Base-by-base conservation (phyloP, 345 rosid genomes). In the Ceriops decandra region DNA sequence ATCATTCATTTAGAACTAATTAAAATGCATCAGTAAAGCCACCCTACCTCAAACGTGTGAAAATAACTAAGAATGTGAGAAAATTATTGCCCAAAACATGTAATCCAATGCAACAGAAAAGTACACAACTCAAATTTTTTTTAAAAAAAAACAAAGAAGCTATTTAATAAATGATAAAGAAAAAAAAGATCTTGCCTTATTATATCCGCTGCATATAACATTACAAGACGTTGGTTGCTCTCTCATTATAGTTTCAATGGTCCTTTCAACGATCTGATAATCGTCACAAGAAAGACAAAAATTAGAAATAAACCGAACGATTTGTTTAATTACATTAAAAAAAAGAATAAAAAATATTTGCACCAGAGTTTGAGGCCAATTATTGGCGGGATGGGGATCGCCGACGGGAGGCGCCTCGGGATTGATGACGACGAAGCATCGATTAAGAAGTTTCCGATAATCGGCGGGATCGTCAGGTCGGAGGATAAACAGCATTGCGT, bases 311-410 rank as follows among this genome's bases (percentile, higher is more conserved):
- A 3, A 28, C 9, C 28, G 19, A 63, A 42, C 49, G 17, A 42
- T 38, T 38, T 11, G 15, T 38, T 26, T 24, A n/a, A 49, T 24
- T n/a, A 53, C 21, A 49, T 22, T 1, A 7, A n/a, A 21, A 58
- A 30, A 32, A 59, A n/a, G 31, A 24, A 32, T 0, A 27, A 24
- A 19, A 46, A 26, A 3, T 21, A 3, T 27, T 3, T 21, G 3
- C 16, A 89, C 97, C 85, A 83, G 72, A 38, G 70, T 78, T 42
- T 90, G 98, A 9, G 91, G 42, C 88, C 96, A 82, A 64, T 57
- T 71, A 52, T 66, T 71, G 54, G 24, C 71, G 6, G 80, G 82
- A 38, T 57, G 59, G 71, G 76, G 75, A 54, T 77, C 64, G 24
- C 66, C 60, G 51, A 83, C 52, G 5, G 81, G 79, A 65, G 86